Evolutionary conservation across 768 basidiomycete genomes (phyloP).

Genomic region (Atractiella rhizophila): DNA sequence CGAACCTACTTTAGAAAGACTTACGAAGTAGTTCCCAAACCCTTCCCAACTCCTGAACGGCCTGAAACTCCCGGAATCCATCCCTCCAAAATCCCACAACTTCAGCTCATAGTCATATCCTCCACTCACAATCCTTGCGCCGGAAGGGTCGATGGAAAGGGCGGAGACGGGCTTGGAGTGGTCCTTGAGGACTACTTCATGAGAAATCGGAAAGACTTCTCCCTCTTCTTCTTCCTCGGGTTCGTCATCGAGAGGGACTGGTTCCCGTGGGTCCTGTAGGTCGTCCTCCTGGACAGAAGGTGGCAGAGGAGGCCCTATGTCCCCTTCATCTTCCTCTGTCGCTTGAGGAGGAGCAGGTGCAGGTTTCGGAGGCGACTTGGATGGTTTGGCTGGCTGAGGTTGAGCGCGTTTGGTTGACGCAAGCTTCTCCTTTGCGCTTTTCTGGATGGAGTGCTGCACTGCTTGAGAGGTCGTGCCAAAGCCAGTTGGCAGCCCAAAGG

Average conservation of each 20-base stretch:
- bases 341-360: not conserved
- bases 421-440: conserved; percentile 10
- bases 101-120: conserved; percentile 96
- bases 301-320: too few species aligned
- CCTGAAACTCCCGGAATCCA: conserved; percentile 50
- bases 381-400: too few species aligned
- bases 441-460: conserved; percentile 4
- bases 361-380: not conserved
- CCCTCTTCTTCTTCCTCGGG: conserved; percentile 2
- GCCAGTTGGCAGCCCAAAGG: too few species aligned
- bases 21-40: conserved; percentile 68
- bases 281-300: conserved; percentile 17
- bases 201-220: conserved; percentile 50
- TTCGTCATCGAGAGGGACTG: conserved; percentile 11
- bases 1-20: conserved; percentile 13
- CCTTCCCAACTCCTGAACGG: conserved; percentile 96
- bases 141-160: conserved; percentile 71
- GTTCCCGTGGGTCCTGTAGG: conserved; percentile 27
- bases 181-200: conserved; percentile 78
- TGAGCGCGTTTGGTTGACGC: too few species aligned
- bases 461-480: not conserved
- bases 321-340: conserved; percentile 3
- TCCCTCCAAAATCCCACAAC: conserved; percentile 97
- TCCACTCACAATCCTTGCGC: conserved; percentile 69
- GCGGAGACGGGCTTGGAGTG: conserved; percentile 90